phyloP scores from a whole-genome alignment of 257 asterid genomes.

The Coffea canephora region DNA sequence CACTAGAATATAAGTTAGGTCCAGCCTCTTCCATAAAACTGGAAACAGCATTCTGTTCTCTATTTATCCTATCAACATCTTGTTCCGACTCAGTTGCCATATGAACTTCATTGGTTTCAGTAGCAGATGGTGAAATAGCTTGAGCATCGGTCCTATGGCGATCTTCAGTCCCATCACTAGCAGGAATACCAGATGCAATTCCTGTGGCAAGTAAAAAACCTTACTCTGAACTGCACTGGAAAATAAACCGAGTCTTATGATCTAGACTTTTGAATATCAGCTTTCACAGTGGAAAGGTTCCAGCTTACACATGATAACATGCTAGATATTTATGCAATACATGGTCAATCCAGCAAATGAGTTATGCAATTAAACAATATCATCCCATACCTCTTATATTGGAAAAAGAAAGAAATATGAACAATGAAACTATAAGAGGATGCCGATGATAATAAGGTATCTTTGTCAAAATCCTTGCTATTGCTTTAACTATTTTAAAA shows the following conservation, averaged over 20 bases:
- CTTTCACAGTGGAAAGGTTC: not conserved
- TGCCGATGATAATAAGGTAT: not conserved
- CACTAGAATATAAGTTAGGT: conserved; percentile 20
- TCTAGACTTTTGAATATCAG: not conserved
- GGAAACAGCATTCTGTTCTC: conserved; percentile 13
- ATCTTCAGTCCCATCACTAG: conserved; percentile 29
- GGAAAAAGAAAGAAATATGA: conserved; percentile 1
- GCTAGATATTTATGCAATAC: not conserved
- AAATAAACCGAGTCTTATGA: not conserved
- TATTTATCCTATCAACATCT: conserved; percentile 14
- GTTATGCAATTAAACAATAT: not conserved
- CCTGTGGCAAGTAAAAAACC: conserved; percentile 20
- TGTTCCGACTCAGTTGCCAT: conserved; percentile 16
- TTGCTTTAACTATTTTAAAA: not conserved
- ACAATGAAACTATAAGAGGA: not conserved
- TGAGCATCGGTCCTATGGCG: conserved; percentile 32
- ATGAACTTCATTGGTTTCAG: conserved; percentile 16
- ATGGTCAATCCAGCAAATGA: not conserved
- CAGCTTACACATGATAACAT: not conserved
- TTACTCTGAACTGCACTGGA: not conserved
- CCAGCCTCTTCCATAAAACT: conserved; percentile 8
- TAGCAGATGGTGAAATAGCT: conserved; percentile 10
- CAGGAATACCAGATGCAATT: conserved; percentile 32
- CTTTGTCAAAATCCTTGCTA: not conserved
- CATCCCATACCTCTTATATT: not conserved